Base-by-base conservation (phyloP, 352 stramenopile species). In the Globisporangium polare region DNA sequence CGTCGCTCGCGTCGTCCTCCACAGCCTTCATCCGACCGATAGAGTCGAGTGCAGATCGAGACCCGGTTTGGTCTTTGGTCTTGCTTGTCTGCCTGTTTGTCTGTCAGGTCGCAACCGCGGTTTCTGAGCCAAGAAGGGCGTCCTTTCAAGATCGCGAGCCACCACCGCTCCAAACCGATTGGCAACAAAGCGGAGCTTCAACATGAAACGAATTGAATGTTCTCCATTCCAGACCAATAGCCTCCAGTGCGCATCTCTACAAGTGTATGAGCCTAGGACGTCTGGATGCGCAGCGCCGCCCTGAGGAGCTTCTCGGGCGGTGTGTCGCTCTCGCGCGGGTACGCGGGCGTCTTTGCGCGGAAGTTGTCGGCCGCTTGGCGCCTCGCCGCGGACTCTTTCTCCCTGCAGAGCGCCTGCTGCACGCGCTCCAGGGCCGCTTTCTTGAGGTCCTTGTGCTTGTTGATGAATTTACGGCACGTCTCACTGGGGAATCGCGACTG, bases 401-500 rank as follows among this genome's bases (percentile, higher is more conserved):
- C 61, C 17, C 20, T 24, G 26, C 45, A 58, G 26, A 53, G 53
- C 17, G 10, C 26, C 9, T 45, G 53, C 15, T 47, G 46, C 8
- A 62, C 37, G 5, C 61, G 61, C 29, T 67, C 22, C 24, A 20
- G 17, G 5, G 53, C 61, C 13, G 43, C 35, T 42, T 51, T 62
- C 53, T 67, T 61, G 22, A 35, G 0, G 27, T 66, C 58, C 8
- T n/a, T n/a, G n/a, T n/a, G n/a, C n/a, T n/a, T 63, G 49, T 87
- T 83, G 26, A 87, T 67, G 13, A 60, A 66, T n/a, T 62, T 46
- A 0, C 59, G 60, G 18, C 68, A 62, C 13, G 59, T 64, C 46
- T 89, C 71, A 13, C 50, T 62, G 0, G 65, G 59, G 22, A 71
- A 81, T 3, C 69, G 65, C 0, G 62, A 59, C 51, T 80, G 62